Base-by-base conservation (phyloP, 73 alveolate genomes). In the Paramecium sexaurelia region DNA sequence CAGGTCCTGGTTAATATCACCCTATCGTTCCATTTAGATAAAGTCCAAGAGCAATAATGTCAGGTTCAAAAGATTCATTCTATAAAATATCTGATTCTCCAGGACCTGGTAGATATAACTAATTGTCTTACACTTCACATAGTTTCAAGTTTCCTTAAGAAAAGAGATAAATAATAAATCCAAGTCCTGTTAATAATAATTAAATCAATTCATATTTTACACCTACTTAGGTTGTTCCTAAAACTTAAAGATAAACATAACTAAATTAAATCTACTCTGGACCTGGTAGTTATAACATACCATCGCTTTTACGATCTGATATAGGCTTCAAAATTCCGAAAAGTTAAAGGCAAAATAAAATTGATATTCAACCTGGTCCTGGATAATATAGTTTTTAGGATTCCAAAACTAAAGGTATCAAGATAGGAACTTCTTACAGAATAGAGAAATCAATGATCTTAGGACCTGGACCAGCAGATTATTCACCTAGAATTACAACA, bases 381-480 rank as follows among this genome's bases (percentile, higher is more conserved):
- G 90, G 75, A 78, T 47, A 39, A 24, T 39, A 39, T 55, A 24
- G 61, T 33, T 43, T 29, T 8, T 22, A 9, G n/a, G 43, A 22
- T 11, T 41, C 35, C 8, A 78, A 43, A 24, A 78, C 24, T 6
- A 78, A 45, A 17, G 90, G 90, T 22, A 24, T 78, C 27, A 43
- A 40, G 13, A 29, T 78, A 9, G 43, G 61, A 19, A 78, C 43
- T 2, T 20, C 75, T 22, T 75, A 73, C 5, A 37, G 73, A 40
- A 24, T 45, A 27, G 68, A 39, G 15, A 22, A 39, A 24, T 29
- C 68, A 9, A 11, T 29, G 73, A 45, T 32, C 7, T 15, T 78
- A 10, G 86, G 86, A 41, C 90, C 90, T 3, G 90, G 90, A 1
- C 90, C 90, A 24, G 90, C 75, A 43, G 90, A 78, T 39, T 78